Evolutionary conservation across 768 basidiomycete species (phyloP).

Genomic region (Russula sp.): DNA sequence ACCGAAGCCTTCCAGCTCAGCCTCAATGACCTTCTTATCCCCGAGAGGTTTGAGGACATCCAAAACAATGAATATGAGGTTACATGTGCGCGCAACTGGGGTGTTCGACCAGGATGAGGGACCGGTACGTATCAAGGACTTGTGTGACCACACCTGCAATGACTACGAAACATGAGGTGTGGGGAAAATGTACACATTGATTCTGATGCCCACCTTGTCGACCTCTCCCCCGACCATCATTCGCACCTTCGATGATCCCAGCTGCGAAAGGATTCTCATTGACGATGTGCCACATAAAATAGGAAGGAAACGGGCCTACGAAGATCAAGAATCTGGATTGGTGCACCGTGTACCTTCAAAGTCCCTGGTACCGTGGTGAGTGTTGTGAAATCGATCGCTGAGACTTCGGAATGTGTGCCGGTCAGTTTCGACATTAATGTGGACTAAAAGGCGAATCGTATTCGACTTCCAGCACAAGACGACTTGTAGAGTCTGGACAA

Average conservation of each 20-base stretch:
- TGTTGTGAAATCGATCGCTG: conserved; percentile 95
- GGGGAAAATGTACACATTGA: background rate
- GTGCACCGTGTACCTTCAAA: conserved; percentile 90
- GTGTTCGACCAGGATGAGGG: conserved; percentile 16
- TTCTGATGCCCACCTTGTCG: conserved; percentile 62
- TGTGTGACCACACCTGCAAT: conserved; percentile 58
- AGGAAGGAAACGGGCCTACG: conserved; percentile 44
- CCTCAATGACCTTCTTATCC: conserved; percentile 87
- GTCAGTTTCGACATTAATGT: conserved; percentile 95
- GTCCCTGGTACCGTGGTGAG: conserved; percentile 95
- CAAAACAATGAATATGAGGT: conserved; percentile 96
- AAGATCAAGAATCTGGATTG: conserved; percentile 90
- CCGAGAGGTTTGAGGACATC: conserved; percentile 98
- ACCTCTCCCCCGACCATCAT: conserved; percentile 93
- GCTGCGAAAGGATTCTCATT: conserved; percentile 40
- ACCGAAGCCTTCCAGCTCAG: conserved; percentile 96
- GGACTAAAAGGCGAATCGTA: conserved; percentile 43
- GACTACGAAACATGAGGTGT: conserved; percentile 38
- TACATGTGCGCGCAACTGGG: conserved; percentile 92
- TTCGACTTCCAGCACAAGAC: conserved; percentile 9
- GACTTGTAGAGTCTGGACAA: background rate
- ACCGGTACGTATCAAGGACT: background rate
- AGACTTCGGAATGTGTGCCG: conserved; percentile 93
- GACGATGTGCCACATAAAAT: background rate
- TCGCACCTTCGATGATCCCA: conserved; percentile 97